Base-by-base conservation (phyloP, 2,329 filamentous ascomycete genomes). In the Diaporthe amygdali region DNA sequence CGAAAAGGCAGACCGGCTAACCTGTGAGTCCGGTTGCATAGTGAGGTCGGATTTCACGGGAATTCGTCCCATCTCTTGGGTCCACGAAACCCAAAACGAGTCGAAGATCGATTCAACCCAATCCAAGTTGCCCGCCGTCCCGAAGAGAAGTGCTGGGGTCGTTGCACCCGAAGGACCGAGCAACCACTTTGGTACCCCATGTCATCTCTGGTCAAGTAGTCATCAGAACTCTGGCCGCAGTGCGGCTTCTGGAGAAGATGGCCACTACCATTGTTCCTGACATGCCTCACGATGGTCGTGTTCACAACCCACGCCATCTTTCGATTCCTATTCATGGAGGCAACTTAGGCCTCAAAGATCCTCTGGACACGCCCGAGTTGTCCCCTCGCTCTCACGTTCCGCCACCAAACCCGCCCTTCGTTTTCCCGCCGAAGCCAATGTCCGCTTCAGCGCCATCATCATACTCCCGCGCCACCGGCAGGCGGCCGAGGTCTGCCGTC, bases 351-450 rank as follows among this genome's bases (percentile, higher is more conserved):
- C 64, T 75, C 34, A 75, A 71, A 51, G 72, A 75, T 47, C 72
- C 73, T 47, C 73, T 77, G 55, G 71, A 78, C 22, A 78, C 74
- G 12, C 74, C 79, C 27, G 80, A 81, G 64, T 72, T 76, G 20
- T 82, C 83, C 56, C 80, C 81, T 66, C 78, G 78, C 66, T 77
- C 78, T 51, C 78, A 80, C 30, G 75, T 81, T 32, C 87, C 88
- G 66, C 84, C 84, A 64, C 90, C 90, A 56, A 92, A 92, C 67
- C 90, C 91, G 37, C 87, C 86, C 7, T 93, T 93, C 76, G 85
- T 90, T 70, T 93, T 93, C 75, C 91, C 91, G 1, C 80, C 84
- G 27, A 80, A 83, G 55, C 81, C 85, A 9, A 79, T 86, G 1
- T 82, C 87, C 8, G 82, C 83, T 25, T 85, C 86, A 2, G 83